Evolutionary conservation across 208 protist species (phyloP).

Genomic region (Leishmania guyanensis): DNA sequence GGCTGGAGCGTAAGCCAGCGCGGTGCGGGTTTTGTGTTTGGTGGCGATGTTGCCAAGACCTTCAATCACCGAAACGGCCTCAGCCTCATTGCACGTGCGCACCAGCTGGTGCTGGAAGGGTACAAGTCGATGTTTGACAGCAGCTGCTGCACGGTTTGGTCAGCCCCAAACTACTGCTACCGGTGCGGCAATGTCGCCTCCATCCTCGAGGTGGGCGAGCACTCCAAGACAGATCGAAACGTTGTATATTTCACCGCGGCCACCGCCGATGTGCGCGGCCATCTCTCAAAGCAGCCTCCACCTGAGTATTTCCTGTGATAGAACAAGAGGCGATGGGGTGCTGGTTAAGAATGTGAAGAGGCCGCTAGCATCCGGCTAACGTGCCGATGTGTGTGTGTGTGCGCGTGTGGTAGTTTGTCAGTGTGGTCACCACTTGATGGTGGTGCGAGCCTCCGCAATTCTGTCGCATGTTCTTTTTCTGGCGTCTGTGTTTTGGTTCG

Average conservation of each 20-base stretch:
- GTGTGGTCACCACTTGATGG: not conserved
- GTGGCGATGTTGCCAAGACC: slow-evolving; percentile 64
- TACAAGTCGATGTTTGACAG: slow-evolving; percentile 95
- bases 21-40: slow-evolving; percentile 91
- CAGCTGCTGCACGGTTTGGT: slow-evolving; percentile 95
- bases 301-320: slow-evolving; percentile 88
- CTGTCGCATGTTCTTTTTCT: not conserved
- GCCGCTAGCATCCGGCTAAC: not conserved
- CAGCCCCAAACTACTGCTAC: slow-evolving; percentile 96
- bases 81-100: slow-evolving; percentile 86
- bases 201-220: slow-evolving; percentile 92
- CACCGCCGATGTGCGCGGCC: slow-evolving; percentile 70
- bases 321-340: not conserved
- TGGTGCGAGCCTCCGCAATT: not conserved
- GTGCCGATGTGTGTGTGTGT: not conserved
- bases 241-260: slow-evolving; percentile 85
- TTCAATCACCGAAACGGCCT: slow-evolving; percentile 91
- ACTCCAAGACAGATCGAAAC: slow-evolving; percentile 65
- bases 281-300: slow-evolving; percentile 86
- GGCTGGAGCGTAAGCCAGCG: slow-evolving; percentile 84
- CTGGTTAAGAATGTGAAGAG: not conserved
- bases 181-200: slow-evolving; percentile 95
- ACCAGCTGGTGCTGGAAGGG: slow-evolving; percentile 94
- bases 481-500: not conserved
- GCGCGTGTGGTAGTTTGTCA: not conserved